Conservation (phyloP, 2,329 filamentous ascomycete genomes). For the Iodosphaeria phyllophila region DNA sequence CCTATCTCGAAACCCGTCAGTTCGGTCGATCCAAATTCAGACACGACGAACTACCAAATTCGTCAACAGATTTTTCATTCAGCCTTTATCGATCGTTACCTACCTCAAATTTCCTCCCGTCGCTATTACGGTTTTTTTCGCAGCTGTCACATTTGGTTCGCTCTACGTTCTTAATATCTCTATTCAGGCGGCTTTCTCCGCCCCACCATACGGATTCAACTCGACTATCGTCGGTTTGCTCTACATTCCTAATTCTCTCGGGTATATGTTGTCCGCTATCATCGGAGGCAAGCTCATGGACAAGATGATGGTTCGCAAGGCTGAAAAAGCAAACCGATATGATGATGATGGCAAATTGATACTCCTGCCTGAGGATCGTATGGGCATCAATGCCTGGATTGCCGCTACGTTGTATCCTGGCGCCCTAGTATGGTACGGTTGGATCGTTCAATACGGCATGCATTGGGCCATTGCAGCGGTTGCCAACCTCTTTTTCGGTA, state of each 20-base stretch:
- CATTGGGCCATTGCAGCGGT: conserved; percentile 44
- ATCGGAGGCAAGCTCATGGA: conserved; percentile 66
- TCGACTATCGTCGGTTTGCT: conserved; percentile 54
- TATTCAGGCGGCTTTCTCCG: conserved; percentile 50
- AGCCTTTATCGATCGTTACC: conserved; percentile 51
- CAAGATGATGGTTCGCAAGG: conserved; percentile 61
- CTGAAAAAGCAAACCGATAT: conserved; percentile 47
- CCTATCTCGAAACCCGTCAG: too few species aligned
- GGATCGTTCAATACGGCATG: conserved; percentile 47
- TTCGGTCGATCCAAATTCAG: conserved; percentile 34
- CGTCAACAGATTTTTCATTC: conserved; percentile 44
- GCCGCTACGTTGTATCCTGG: conserved; percentile 52
- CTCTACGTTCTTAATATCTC: conserved; percentile 66
- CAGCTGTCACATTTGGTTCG: conserved; percentile 55
- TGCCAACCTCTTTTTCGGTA: conserved; percentile 56
- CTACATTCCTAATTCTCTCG: conserved; percentile 58
- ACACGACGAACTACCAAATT: conserved; percentile 32
- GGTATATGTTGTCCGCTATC: conserved; percentile 51
- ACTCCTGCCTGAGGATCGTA: conserved; percentile 60
- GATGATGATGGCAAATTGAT: conserved; percentile 47
- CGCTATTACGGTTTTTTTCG: conserved; percentile 53
- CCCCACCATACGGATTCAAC: conserved; percentile 46
- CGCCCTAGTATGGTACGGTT: conserved; percentile 60
- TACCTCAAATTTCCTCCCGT: conserved; percentile 62
- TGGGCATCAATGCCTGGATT: conserved; percentile 68